These are phyloP conservation scores for Pleodorina starrii DNA, from an alignment of 139 green algal genomes.

Conservation along the genomic window DNA sequence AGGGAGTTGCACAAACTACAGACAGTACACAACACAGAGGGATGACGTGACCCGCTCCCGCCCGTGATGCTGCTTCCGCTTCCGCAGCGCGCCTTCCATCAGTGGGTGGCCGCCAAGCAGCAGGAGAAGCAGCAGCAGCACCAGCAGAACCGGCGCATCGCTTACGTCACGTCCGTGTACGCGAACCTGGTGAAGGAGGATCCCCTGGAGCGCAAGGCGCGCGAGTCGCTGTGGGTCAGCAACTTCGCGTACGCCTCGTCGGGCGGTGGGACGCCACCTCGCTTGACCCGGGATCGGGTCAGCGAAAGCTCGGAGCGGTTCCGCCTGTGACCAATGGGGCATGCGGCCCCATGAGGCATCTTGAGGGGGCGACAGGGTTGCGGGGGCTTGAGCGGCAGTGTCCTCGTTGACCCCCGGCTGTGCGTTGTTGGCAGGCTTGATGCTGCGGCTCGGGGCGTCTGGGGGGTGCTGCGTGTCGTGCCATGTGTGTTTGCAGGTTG, in stretches of 20 bases:
- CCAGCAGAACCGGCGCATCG: not conserved
- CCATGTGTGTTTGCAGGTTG: no score
- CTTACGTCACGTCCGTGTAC: slow-evolving; percentile 27
- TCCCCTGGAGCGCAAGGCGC: slow-evolving; percentile 12
- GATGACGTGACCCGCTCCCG: no score
- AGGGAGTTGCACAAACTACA: no score
- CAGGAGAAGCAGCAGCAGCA: slow-evolving; percentile 34
- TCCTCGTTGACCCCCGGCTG: no score
- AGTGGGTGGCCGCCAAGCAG: slow-evolving; percentile 40
- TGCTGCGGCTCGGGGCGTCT: no score
- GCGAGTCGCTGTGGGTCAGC: slow-evolving; percentile 32
- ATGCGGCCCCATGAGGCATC: no score
- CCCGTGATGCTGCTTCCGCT: no score
- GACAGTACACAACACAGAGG: no score
- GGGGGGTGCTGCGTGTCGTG: no score
- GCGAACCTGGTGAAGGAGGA: slow-evolving; percentile 27
- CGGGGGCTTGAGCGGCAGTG: no score
- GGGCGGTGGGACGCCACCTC: not conserved
- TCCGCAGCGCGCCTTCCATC: slow-evolving; percentile 39
- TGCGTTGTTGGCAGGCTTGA: no score
- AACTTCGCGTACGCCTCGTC: slow-evolving; percentile 27
- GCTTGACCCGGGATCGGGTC: not conserved
- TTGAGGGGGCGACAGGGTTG: no score
- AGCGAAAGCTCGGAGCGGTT: slow-evolving; percentile 1
- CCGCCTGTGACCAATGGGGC: not conserved